Evolutionary conservation across 768 basidiomycete genomes (phyloP).

Genomic region (Macrolepiota fuliginosa): DNA sequence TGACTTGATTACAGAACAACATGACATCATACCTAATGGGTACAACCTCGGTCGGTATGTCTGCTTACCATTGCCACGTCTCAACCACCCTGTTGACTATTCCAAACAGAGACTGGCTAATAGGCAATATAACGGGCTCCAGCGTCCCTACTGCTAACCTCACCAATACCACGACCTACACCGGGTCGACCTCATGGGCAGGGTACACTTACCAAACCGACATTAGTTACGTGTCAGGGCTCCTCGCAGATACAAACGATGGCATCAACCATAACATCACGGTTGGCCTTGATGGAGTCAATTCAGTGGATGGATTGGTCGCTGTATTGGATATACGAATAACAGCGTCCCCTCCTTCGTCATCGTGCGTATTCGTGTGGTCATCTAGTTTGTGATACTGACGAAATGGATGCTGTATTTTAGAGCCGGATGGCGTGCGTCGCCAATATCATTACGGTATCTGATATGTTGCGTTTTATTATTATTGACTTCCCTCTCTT

Average conservation of each 20-base stretch:
- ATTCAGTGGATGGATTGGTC: conserved; percentile 79
- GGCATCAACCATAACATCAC: conserved; percentile 67
- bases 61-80: neutral
- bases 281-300: conserved; percentile 51
- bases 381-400: neutral
- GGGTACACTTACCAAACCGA: conserved; percentile 75
- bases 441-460: conserved; percentile 19
- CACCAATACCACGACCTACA: conserved; percentile 59
- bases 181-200: conserved; percentile 58
- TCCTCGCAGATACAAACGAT: conserved; percentile 65
- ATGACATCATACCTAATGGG: conserved; percentile 76
- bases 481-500: conserved; percentile 10
- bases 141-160: conserved; percentile 44
- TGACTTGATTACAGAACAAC: conserved; percentile 37
- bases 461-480: conserved; percentile 6
- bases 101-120: conserved; percentile 65
- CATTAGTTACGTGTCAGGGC: conserved; percentile 65
- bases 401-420: neutral
- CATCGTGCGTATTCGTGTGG: conserved; percentile 27
- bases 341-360: conserved; percentile 28
- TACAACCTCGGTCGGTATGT: conserved; percentile 75
- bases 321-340: conserved; percentile 77
- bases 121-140: conserved; percentile 74
- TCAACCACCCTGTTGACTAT: neutral
- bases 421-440: conserved; percentile 19